Evolutionary conservation across 371 early-diverging fungal genomes (phyloP), one percentile per base, ranked within the genome.

Genomic region (Apophysomyces sp.): DNA sequence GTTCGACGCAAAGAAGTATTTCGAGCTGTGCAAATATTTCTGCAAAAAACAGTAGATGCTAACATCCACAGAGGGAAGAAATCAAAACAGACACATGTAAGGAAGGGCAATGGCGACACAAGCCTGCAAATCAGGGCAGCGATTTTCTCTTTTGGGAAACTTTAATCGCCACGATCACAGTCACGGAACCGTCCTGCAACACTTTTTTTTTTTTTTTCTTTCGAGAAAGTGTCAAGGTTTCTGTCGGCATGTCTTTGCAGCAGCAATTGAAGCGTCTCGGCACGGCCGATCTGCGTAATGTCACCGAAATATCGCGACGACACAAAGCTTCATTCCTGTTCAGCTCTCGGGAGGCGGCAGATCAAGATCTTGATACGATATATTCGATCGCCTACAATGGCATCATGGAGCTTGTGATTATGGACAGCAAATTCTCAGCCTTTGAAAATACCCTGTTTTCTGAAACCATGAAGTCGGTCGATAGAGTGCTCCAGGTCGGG

Each of bases 301-400:
- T 75, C 15, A 73, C 70, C 26, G 76, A 74, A 40, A 77, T 72
- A 30, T 78, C 80, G 51, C 76, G 76, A 65, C 83, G 78, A 63
- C 77, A 80, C 57, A 82, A 81, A 29, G 86, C 92, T 9, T 94
- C 95, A 16, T 89, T 94, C 52, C 75, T 97, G 28, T 97, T 95
- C 54, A 86, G 85, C 54, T 80, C 87, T 6, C 84, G 85, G 67
- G 87, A 92, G 72, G 97, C 97, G 7, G 93, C 94, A 9, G 94
- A 96, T 63, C 82, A 93, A 61, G 95, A 95, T 77, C 77, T 85
- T 52, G 95, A 95, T 57, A 90, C 94, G 32, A 87, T 96, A 60
- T 92, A 87, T 65, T 87, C 90, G 27, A 85, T 97, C 61, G 97
- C 93, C 6, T 74, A 79, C 60, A 88, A 89, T 66, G 97, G 96